Conservation (phyloP, 1,284 basidiomycete genomes). For the Mycena citricolor region DNA sequence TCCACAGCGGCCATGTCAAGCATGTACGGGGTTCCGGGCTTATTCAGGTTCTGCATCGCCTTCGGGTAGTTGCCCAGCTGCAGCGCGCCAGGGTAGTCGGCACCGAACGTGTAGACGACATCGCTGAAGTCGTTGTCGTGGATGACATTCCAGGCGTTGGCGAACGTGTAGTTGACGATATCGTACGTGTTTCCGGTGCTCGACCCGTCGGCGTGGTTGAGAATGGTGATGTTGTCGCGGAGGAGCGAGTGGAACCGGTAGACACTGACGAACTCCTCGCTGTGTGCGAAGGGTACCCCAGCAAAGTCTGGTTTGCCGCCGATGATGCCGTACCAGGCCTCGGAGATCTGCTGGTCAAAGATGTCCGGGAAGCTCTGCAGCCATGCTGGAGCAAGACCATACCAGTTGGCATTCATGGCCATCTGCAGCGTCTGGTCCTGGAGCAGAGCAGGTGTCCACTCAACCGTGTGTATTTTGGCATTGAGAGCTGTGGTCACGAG, state of each 20-base stretch:
- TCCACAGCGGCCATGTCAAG: conserved; percentile 21
- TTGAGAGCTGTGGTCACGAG: conserved; percentile 20
- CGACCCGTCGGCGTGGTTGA: conserved; percentile 10
- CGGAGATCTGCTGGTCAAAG: conserved; percentile 8
- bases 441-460: conserved; percentile 20
- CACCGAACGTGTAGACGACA: conserved; percentile 18
- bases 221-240: conserved; percentile 18
- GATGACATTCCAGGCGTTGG: conserved; percentile 10
- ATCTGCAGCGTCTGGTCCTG: conserved; percentile 8
- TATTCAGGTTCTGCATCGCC: conserved; percentile 12
- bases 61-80: conserved; percentile 19
- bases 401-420: conserved; percentile 19
- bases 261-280: conserved; percentile 20
- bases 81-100: conserved; percentile 16
- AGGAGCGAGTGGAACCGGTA: conserved; percentile 21
- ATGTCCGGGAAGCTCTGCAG: conserved; percentile 8
- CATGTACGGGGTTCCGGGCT: conserved; percentile 9
- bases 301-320: conserved; percentile 16
- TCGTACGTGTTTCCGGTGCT: conserved; percentile 14
- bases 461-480: conserved; percentile 21
- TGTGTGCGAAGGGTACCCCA: conserved; percentile 17
- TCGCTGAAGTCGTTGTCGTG: conserved; percentile 16
- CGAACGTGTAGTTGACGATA: conserved; percentile 16
- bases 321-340: conserved; percentile 15
- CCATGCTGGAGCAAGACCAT: conserved; percentile 15